phyloP scores from a whole-genome alignment of 1,284 basidiomycete species.

The Mixia osmundae region DNA sequence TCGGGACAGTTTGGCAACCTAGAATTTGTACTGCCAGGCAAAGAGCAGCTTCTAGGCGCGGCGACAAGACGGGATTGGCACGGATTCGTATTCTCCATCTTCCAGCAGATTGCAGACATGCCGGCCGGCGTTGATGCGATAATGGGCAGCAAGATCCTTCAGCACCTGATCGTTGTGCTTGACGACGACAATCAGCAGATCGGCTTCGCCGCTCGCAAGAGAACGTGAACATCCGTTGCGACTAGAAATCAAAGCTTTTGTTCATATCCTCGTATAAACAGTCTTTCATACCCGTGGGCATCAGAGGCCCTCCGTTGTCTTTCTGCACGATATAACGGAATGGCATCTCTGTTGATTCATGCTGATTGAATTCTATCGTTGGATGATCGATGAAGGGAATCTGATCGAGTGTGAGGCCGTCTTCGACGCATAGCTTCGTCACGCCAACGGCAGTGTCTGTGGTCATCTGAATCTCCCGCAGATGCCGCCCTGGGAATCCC shows the following conservation, averaged over 20 bases:
- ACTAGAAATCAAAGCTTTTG: slow-evolving; percentile 59
- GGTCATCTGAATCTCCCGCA: slow-evolving; percentile 75
- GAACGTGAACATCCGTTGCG: no score
- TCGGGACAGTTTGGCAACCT: no score
- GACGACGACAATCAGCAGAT: no score
- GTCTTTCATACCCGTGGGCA: slow-evolving; percentile 71
- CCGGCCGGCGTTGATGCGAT: no score
- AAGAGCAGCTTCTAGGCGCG: no score
- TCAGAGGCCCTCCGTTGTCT: slow-evolving; percentile 31
- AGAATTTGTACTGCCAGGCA: no score
- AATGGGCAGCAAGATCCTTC: no score
- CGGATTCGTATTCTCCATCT: no score
- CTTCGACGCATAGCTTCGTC: slow-evolving; percentile 18
- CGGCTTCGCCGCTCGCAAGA: no score
- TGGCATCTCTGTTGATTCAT: slow-evolving; percentile 57
- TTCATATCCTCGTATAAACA: slow-evolving; percentile 63
- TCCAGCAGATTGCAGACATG: no score
- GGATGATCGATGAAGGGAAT: slow-evolving; percentile 61
- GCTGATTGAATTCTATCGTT: slow-evolving; percentile 54
- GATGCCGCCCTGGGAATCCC: slow-evolving; percentile 62
- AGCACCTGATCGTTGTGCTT: no score
- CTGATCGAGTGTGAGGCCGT: slow-evolving; percentile 36
- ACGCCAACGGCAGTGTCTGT: slow-evolving; percentile 92
- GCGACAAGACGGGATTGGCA: no score
- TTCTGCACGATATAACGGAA: slow-evolving; percentile 25